Percentiles rank a stretch among this genome's conserved stretches.
Conservation (phyloP, 2,329 filamentous ascomycete species). For the Bisporella sp. region DNA sequence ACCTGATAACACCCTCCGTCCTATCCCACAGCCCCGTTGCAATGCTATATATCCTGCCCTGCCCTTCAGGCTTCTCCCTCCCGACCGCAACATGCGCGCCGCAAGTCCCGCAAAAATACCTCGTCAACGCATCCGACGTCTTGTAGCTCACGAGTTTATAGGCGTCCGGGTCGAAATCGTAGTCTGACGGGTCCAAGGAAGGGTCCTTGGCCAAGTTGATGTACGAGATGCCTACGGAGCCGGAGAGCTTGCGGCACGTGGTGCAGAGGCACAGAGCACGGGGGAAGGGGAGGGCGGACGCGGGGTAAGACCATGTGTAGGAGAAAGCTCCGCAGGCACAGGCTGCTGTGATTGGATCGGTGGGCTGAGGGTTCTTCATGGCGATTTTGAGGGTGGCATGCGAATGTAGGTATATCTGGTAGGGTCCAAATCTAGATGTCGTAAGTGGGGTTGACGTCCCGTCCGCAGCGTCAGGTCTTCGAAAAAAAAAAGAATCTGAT, state of each 20-base stretch:
- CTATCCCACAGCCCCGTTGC: slow-evolving; percentile 28
- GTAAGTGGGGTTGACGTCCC: too few relatives aligned
- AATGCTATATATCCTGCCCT: slow-evolving; percentile 19
- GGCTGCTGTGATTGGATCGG: too few relatives aligned
- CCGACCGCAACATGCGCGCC: slow-evolving; percentile 36
- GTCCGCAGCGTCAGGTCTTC: too few relatives aligned
- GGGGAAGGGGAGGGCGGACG: slow-evolving; percentile 29
- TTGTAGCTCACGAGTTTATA: slow-evolving; percentile 27
- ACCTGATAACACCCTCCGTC: slow-evolving; percentile 21
- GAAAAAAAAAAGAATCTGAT: too few relatives aligned
- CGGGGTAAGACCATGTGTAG: too few relatives aligned
- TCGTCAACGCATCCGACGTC: slow-evolving; percentile 33
- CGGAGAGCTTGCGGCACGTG: slow-evolving; percentile 41
- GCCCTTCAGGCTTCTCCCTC: slow-evolving; percentile 1
- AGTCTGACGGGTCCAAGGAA: slow-evolving; percentile 16
- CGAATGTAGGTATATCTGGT: too few relatives aligned
- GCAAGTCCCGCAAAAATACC: slow-evolving; percentile 44
- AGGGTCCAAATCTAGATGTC: too few relatives aligned
- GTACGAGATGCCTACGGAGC: slow-evolving; percentile 38
- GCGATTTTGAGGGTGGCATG: too few relatives aligned
- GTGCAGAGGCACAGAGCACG: slow-evolving; percentile 44
- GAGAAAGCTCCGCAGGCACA: too few relatives aligned
- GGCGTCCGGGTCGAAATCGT: slow-evolving; percentile 14
- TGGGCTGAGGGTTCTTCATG: too few relatives aligned
- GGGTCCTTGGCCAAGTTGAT: slow-evolving; percentile 27